These are phyloP conservation scores for Diutina neorugosa DNA, from an alignment of 1,139 yeast genomes.

Conservation along the genomic window DNA sequence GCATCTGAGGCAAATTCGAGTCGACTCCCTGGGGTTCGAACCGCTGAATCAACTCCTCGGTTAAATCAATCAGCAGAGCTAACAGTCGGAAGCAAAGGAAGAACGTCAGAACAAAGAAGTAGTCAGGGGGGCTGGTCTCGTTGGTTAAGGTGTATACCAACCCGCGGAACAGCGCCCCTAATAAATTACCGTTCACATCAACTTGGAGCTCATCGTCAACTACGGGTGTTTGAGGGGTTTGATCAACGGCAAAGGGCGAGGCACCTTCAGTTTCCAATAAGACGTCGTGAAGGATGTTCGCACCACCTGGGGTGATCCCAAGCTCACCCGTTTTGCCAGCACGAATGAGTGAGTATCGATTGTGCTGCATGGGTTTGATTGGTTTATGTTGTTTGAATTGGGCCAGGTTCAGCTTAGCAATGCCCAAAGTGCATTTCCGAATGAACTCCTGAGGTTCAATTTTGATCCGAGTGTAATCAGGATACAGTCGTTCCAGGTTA, in stretches of 20 bases:
- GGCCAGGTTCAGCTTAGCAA: conserved; percentile 33
- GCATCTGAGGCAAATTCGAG: conserved; percentile 19
- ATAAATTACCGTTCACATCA: conserved; percentile 37
- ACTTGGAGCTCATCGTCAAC: conserved; percentile 35
- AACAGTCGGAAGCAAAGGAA: conserved; percentile 72
- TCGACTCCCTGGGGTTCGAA: conserved; percentile 39
- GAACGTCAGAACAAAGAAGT: conserved; percentile 62
- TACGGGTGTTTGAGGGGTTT: conserved; percentile 9
- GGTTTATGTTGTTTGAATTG: conserved; percentile 15
- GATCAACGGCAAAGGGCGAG: neutral
- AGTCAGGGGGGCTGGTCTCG: conserved; percentile 58
- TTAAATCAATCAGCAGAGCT: conserved; percentile 55
- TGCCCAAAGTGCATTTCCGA: conserved; percentile 48
- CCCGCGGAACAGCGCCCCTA: conserved; percentile 75
- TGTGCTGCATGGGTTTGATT: conserved; percentile 10
- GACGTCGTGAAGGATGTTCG: conserved; percentile 39
- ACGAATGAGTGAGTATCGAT: conserved; percentile 50
- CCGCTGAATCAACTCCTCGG: conserved; percentile 57
- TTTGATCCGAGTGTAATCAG: conserved; percentile 50
- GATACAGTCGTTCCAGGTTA: conserved; percentile 53
- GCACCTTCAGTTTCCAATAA: conserved; percentile 20
- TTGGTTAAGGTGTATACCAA: conserved; percentile 62
- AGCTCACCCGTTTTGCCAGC: conserved; percentile 44
- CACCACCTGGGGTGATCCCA: conserved; percentile 47
- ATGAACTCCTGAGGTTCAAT: conserved; percentile 57